phyloP scores from a whole-genome alignment of 2,329 filamentous ascomycete species.

The Grosmannia huntii region DNA sequence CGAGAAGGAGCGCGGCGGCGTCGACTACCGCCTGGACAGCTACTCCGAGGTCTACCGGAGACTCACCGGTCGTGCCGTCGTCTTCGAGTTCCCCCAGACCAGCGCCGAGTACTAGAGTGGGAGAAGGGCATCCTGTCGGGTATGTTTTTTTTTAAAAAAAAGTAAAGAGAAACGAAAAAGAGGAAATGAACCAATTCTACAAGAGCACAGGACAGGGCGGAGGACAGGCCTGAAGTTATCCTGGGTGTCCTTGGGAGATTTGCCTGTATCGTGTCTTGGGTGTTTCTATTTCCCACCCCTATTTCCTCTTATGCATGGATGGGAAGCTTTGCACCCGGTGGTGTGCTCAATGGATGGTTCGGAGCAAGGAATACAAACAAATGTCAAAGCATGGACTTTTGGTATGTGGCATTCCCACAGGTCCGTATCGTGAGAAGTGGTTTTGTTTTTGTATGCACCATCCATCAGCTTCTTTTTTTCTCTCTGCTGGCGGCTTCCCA shows the following conservation, averaged over 20 bases:
- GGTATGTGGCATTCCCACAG: no score
- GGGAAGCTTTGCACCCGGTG: no score
- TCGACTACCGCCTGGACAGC: slow-evolving; percentile 98
- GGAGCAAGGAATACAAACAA: background rate
- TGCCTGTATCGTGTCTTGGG: no score
- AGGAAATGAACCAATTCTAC: slow-evolving; percentile 6
- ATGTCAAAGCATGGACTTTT: no score
- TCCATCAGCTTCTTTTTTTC: no score
- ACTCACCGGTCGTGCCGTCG: slow-evolving; percentile 89
- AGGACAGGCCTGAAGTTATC: background rate
- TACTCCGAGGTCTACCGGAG: slow-evolving; percentile 99
- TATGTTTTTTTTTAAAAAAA: background rate
- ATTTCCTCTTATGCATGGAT: no score
- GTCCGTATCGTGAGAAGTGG: background rate
- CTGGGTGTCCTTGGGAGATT: background rate
- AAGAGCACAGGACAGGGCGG: slow-evolving; percentile 1
- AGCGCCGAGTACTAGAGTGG: slow-evolving; percentile 66
- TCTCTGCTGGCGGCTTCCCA: background rate
- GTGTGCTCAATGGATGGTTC: background rate
- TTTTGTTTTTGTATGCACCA: background rate
- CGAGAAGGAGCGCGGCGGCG: slow-evolving; percentile 99
- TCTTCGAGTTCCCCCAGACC: slow-evolving; percentile 96
- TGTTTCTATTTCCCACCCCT: no score
- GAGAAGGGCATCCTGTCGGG: background rate
- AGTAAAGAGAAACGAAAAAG: slow-evolving; percentile 3